Conservation (phyloP, 345 rosid species). For the Salix brachista region DNA sequence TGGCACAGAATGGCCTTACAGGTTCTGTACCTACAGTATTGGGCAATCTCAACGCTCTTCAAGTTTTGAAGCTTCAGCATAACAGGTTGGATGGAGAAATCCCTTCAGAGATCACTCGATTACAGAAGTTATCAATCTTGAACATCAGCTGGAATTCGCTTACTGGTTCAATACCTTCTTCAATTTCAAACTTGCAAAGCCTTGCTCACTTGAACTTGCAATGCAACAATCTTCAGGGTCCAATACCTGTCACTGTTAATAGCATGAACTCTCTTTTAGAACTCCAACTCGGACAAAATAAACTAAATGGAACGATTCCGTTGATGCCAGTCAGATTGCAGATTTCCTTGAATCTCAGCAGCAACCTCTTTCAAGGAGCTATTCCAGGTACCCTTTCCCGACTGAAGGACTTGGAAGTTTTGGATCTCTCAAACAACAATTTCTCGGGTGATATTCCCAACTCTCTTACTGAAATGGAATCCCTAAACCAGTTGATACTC, state of each 20-base stretch:
- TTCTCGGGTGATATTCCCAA: conserved; percentile 53
- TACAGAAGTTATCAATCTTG: conserved; percentile 32
- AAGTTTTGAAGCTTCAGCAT: conserved; percentile 52
- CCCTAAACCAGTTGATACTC: conserved; percentile 54
- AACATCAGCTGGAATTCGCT: conserved; percentile 57
- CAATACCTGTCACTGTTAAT: conserved; percentile 42
- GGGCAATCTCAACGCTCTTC: conserved; percentile 39
- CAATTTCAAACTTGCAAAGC: conserved; percentile 35
- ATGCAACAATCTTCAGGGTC: conserved; percentile 50
- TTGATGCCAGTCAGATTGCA: conserved; percentile 52
- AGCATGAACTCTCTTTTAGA: conserved; percentile 43
- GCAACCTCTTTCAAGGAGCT: conserved; percentile 48
- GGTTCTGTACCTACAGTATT: conserved; percentile 44
- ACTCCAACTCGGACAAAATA: conserved; percentile 70
- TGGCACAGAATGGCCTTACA: conserved; percentile 46
- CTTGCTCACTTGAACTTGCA: conserved; percentile 49
- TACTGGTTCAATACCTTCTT: conserved; percentile 54
- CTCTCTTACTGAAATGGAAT: conserved; percentile 6
- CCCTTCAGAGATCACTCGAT: conserved; percentile 30
- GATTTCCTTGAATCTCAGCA: conserved; percentile 71
- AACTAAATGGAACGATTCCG: conserved; percentile 51
- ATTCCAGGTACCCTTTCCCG: conserved; percentile 39
- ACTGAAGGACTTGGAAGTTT: conserved; percentile 49
- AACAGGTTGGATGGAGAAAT: conserved; percentile 56
- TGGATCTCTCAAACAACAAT: conserved; percentile 67